Base-by-base conservation (phyloP, 495 filamentous ascomycete genomes). In the Rostrohypoxylon terebratum region DNA sequence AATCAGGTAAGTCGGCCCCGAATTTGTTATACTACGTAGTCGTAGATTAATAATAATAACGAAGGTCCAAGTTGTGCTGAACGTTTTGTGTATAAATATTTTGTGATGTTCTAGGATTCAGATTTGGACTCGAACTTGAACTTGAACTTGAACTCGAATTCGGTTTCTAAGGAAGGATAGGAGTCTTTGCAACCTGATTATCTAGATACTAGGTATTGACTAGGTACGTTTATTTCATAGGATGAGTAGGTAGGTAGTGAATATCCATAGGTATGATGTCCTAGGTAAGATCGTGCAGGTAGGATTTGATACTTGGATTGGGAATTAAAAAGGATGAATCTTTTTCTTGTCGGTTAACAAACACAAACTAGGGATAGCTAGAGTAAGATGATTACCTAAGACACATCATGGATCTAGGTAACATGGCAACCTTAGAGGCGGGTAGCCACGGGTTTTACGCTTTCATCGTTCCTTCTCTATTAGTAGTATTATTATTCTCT, bases 391-490 rank as follows among this genome's bases (percentile, higher is more conserved):
- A 59, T 44, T 58, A 58, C 33, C 34, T 58, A 58, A 54, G 54
- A 16, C 14, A 28, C 8, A 11, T 20, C 57, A 62, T 48, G 28
- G 28, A 28, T 28, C 28, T 28, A 28, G 3, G 28, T 28, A 13
- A 42, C 4, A 3, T 53, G n/a, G n/a, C n/a, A n/a, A n/a, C n/a
- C n/a, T 40, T 40, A 18, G 45, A 20, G 53, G 60, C 38, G 62
- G 63, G 50, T 28, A 40, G 66, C 51, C 36, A 21, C 9, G 33
- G 1, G 21, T 55, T 44, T 63, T 18, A 31, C 42, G 20, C 34
- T 44, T 53, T 45, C 57, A 23, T 61, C 57, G 36, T 61, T 25
- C 65, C 58, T 68, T 45, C 58, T 34, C 28, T 31, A 18, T n/a
- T n/a, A n/a, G n/a, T n/a, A n/a, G n/a, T n/a, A n/a, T n/a, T n/a